Percentiles rank a stretch among this genome's conserved stretches.
Conservation (phyloP, 805 yeast genomes). For the Sugiyamaella boreocaroliniensis region DNA sequence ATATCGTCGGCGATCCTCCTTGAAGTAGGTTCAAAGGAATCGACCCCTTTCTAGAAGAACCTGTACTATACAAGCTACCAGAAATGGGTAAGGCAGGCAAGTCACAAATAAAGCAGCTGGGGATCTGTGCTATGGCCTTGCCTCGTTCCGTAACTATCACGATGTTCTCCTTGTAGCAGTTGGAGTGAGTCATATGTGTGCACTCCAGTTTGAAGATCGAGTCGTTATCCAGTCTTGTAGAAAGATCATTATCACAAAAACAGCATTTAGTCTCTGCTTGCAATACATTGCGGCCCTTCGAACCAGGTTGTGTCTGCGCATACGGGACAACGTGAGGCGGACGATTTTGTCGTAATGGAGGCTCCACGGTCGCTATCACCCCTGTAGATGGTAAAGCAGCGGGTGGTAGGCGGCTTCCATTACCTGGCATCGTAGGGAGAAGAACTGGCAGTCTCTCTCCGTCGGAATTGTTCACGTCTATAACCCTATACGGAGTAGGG, state of each 20-base stretch:
- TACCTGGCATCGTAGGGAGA: neutral
- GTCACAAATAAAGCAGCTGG: neutral
- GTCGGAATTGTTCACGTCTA: neutral
- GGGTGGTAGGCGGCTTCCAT: neutral
- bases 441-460: neutral
- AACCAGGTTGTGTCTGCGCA: neutral
- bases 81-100: neutral
- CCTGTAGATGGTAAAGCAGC: neutral
- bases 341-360: neutral
- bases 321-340: neutral
- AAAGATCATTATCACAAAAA: neutral
- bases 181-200: neutral
- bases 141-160: neutral
- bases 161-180: neutral
- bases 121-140: neutral
- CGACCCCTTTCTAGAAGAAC: neutral
- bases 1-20: too few relatives aligned
- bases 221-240: neutral
- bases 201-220: neutral
- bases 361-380: neutral
- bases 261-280: neutral
- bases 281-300: neutral
- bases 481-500: neutral
- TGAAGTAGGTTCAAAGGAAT: too few relatives aligned
- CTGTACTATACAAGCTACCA: neutral